Percentiles rank a stretch among this genome's conserved stretches.
These are phyloP conservation scores for Spathaspora sp. DNA, from an alignment of 1,139 yeast genomes.

Conservation along the genomic window DNA sequence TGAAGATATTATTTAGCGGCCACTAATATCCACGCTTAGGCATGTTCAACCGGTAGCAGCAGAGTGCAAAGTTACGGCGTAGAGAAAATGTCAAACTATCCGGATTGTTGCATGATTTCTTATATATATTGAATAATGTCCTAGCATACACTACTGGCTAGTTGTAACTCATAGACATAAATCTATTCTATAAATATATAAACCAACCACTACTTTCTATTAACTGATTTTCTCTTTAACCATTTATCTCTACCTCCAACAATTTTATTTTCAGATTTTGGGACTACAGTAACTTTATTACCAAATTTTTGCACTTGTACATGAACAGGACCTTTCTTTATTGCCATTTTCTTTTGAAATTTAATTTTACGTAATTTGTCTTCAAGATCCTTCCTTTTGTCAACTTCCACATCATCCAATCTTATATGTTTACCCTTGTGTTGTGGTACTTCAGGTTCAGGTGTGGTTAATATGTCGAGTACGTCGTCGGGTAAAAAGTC, in stretches of 20 bases:
- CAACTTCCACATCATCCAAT: constrained; percentile 34
- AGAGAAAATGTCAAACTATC: background rate
- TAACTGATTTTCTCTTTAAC: constrained; percentile 57
- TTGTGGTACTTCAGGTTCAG: constrained; percentile 12
- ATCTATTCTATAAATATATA: background rate
- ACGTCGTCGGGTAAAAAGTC: constrained; percentile 50
- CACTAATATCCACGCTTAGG: too few species aligned
- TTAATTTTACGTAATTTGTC: constrained; percentile 25
- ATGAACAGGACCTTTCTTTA: constrained; percentile 57
- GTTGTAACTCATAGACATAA: background rate
- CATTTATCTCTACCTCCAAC: constrained; percentile 52
- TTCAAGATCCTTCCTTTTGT: constrained; percentile 20
- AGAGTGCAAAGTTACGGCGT: background rate
- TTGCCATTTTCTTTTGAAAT: constrained; percentile 39
- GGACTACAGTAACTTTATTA: constrained; percentile 36
- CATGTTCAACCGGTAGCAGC: too few species aligned
- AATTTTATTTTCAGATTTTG: constrained; percentile 43
- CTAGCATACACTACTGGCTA: background rate
- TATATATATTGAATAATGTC: background rate
- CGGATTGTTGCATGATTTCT: background rate
- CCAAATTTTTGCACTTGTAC: constrained; percentile 42
- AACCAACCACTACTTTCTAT: constrained; percentile 25
- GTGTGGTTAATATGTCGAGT: constrained; percentile 28
- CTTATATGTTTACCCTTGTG: constrained; percentile 34
- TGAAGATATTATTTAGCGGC: background rate